Conservation (phyloP, 345 rosid genomes). For the Noccaea bulbosa region DNA sequence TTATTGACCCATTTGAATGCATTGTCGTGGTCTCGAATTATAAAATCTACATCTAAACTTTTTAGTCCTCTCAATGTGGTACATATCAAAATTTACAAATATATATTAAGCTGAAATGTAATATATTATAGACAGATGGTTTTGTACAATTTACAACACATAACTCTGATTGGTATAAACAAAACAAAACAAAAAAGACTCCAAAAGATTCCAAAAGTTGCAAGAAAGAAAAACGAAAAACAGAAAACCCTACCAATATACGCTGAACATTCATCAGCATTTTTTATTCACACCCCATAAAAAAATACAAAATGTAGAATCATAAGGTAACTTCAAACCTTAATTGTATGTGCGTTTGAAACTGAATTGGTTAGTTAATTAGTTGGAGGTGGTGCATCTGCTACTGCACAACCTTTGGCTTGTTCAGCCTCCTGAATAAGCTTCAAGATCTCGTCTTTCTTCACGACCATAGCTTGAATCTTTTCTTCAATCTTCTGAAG, state of each 20-base stretch:
- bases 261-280: conserved; percentile 29
- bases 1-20: too few species aligned
- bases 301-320: not conserved
- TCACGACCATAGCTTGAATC: conserved; percentile 55
- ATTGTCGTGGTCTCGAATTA: not conserved
- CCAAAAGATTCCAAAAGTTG: not conserved
- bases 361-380: conserved; percentile 17
- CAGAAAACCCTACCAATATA: not conserved
- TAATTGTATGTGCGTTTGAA: conserved; percentile 10
- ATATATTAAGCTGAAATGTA: conserved; percentile 4
- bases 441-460: conserved; percentile 63
- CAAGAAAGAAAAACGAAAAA: not conserved
- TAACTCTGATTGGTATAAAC: not conserved
- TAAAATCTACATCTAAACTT: not conserved
- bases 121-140: not conserved
- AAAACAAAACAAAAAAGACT: not conserved
- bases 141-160: conserved; percentile 28
- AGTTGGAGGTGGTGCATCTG: conserved; percentile 45
- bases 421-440: conserved; percentile 52
- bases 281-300: conserved; percentile 19
- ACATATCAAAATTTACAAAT: conserved; percentile 12
- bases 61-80: not conserved
- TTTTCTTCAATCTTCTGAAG: conserved; percentile 68
- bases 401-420: conserved; percentile 25
- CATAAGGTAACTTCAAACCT: not conserved